Evolutionary conservation across 179 eudicot genomes (phyloP), one percentile per base, ranked within the genome.

Genomic region (Spinacia oleracea): DNA sequence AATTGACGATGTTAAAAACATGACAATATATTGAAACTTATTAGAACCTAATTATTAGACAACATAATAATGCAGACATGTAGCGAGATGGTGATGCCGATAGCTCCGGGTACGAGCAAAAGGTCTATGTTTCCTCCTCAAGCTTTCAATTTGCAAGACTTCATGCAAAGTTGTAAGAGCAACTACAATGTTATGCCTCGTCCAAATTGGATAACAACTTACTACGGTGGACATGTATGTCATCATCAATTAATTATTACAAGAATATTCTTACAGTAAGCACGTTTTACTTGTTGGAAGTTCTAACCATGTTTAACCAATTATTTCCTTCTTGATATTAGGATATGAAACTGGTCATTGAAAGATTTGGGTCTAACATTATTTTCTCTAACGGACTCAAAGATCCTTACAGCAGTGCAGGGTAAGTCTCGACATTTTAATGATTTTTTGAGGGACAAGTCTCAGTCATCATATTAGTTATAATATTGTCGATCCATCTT

Each of bases 301-400:
- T n/a, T n/a, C 15, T 48, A 48, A 6, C 12, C 10, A 48, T 48
- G 1, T 14, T 9, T 11, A 9, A 1, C 10, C 15, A 48, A 48
- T 10, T 6, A 2, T 9, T 48, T 2, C 15, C 2, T 48, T 48
- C 15, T 48, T 48, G 6, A 9, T 48, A 8, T 2, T 35, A 77
- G 86, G 78, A 72, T 42, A 87, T 89, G 42, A 89, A 84, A 70
- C 38, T 72, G 76, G 80, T 82, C 16, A 87, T 89, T 8, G n/a
- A 58, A 8, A 83, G 85, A 31, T 90, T 87, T 84, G 90, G 81
- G 4, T 88, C 90, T 82, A 90, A 90, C 81, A 89, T 90, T 31
- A 90, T 90, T 35, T 90, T 89, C 81, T 86, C 91, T 67, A 90
- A 89, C 63, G 93, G 93, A 16, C 81, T 90, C 7, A 77, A 83